Percentiles rank a stretch among this genome's conserved stretches.
These are phyloP conservation scores for Spinacia oleracea DNA, from an alignment of 179 eudicot genomes.

Conservation along the genomic window DNA sequence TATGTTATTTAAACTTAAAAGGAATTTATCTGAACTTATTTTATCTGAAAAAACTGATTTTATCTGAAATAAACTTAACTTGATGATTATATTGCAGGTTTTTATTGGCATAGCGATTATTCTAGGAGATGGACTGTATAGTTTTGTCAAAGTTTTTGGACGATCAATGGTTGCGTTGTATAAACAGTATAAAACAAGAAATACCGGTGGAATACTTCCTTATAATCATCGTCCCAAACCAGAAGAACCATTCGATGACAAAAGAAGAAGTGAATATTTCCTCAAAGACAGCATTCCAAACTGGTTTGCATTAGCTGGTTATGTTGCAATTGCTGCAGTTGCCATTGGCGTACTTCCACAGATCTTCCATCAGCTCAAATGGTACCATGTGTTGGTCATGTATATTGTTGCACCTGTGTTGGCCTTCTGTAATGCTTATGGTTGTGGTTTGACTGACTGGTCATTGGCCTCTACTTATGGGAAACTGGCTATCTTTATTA, in stretches of 20 bases:
- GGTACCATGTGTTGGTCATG: constrained; percentile 64
- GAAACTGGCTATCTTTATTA: constrained; percentile 63
- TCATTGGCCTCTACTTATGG: constrained; percentile 84
- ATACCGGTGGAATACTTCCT: constrained; percentile 42
- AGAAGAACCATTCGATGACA: constrained; percentile 50
- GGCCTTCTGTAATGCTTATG: constrained; percentile 90
- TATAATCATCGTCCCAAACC: constrained; percentile 23
- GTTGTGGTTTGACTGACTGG: constrained; percentile 89
- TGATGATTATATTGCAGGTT: no score
- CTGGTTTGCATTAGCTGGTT: constrained; percentile 51
- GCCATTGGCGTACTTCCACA: constrained; percentile 56
- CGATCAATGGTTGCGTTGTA: constrained; percentile 48
- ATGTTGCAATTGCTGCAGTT: constrained; percentile 45
- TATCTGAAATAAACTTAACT: no score
- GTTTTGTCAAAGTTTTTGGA: constrained; percentile 40
- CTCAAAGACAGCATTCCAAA: constrained; percentile 73
- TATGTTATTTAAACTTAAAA: no score
- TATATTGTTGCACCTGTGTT: constrained; percentile 62
- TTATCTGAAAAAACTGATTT: no score
- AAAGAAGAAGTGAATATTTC: constrained; percentile 54
- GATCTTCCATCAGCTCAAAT: constrained; percentile 65
- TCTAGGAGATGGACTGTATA: constrained; percentile 61
- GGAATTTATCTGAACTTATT: neutral
- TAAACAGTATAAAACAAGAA: constrained; percentile 38
- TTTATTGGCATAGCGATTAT: constrained; percentile 57